Evolutionary conservation across 2,329 filamentous ascomycete genomes (phyloP).

Genomic region (Albophoma yamanashiensis): DNA sequence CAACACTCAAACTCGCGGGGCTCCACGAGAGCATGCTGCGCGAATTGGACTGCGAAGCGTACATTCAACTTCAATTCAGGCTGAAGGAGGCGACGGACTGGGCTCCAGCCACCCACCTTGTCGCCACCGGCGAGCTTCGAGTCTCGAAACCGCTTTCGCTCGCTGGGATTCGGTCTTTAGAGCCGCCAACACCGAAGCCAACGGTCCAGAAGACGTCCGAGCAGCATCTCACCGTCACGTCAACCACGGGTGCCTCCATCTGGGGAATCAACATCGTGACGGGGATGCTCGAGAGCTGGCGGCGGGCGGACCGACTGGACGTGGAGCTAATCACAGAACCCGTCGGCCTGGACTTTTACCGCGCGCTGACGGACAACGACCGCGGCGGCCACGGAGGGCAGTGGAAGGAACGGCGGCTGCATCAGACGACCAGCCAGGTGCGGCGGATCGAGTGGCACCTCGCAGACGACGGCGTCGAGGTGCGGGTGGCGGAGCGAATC

Average conservation of each 20-base stretch:
- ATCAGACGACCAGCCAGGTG: slow-evolving; percentile 34
- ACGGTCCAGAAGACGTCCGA: slow-evolving; percentile 9
- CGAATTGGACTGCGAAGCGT: slow-evolving; percentile 24
- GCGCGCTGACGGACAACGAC: slow-evolving; percentile 58
- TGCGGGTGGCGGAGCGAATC: slow-evolving; percentile 41
- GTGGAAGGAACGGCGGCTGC: slow-evolving; percentile 39
- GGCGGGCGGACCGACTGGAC: slow-evolving; percentile 14
- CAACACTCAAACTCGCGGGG: slow-evolving; percentile 19
- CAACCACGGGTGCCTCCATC: slow-evolving; percentile 20
- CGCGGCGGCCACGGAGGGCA: slow-evolving; percentile 43
- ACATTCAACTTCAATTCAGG: slow-evolving; percentile 37
- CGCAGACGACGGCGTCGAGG: slow-evolving; percentile 18
- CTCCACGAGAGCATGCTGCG: slow-evolving; percentile 14
- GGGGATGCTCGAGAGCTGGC: slow-evolving; percentile 32
- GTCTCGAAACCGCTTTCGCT: slow-evolving; percentile 23
- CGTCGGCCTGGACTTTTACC: slow-evolving; percentile 45
- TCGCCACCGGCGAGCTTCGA: slow-evolving; percentile 38
- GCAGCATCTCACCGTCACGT: slow-evolving; percentile 20
- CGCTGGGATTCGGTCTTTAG: slow-evolving; percentile 7
- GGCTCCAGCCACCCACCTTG: slow-evolving; percentile 37
- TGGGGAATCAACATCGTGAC: slow-evolving; percentile 34
- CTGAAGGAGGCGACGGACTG: slow-evolving; percentile 34
- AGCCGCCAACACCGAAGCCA: slow-evolving; percentile 9
- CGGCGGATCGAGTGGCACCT: slow-evolving; percentile 22
- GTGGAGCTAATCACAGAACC: slow-evolving; percentile 33